Evolutionary conservation across 169 alveolate genomes (phyloP).

Genomic region (Toxoplasma gondii): DNA sequence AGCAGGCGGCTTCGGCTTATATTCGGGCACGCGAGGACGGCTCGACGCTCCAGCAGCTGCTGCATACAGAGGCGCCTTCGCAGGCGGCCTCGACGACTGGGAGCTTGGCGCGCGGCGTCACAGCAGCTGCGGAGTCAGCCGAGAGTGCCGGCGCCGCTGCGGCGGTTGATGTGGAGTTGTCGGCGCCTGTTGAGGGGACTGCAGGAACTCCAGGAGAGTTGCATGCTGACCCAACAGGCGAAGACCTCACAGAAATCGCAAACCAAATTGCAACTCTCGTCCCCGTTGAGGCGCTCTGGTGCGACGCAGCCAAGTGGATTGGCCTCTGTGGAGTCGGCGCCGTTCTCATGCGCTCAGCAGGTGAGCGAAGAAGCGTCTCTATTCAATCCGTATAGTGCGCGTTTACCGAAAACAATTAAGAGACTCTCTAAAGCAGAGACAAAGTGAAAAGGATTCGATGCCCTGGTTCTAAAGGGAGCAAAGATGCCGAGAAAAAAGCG

Average conservation of each 20-base stretch:
- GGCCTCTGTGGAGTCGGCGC: constrained; percentile 64
- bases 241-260: neutral
- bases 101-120: neutral
- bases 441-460: too few species aligned
- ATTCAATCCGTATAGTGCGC: neutral
- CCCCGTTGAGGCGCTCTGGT: neutral
- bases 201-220: too few species aligned
- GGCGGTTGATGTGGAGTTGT: neutral
- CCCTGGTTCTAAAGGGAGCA: too few species aligned
- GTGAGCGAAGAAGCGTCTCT: constrained; percentile 27
- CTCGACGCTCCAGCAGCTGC: constrained; percentile 18
- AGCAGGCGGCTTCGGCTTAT: neutral
- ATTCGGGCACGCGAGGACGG: neutral
- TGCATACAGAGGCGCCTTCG: neutral
- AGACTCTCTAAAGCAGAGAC: too few species aligned
- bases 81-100: neutral
- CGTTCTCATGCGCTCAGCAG: constrained; percentile 66
- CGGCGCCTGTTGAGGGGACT: neutral
- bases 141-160: neutral
- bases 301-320: constrained; percentile 6
- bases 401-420: too few species aligned
- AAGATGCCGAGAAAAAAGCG: neutral
- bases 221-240: neutral
- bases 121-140: neutral
- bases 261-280: neutral